Base-by-base conservation (phyloP, 192 early-diverging fungal species). In the Dissophora globulifera region DNA sequence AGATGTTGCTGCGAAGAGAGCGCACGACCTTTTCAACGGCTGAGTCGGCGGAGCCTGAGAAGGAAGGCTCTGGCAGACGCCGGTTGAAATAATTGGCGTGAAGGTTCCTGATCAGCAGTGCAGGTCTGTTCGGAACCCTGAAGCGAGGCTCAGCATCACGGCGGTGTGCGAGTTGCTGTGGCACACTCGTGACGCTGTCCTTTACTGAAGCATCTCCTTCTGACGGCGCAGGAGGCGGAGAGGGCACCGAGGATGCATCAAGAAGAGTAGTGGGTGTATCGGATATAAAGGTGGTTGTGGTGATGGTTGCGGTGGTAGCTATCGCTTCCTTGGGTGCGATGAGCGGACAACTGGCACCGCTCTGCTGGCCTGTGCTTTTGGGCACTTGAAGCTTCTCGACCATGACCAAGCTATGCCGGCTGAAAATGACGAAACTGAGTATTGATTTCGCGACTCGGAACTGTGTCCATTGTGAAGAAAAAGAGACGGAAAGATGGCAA, bases 21-120 rank as follows among this genome's bases (percentile, higher is more conserved):
- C 35, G 51, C 16, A 76, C 32, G 27, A 35, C 35, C 15, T 30
- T 56, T 2, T 40, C 33, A 13, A 55, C 51, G 22, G 45, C 38
- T 1, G 63, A 76, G 13, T 43, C 41, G 10, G 25, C 22, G 16
- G 42, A 22, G 15, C 23, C 27, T 26, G 17, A 32, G n/a, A 52
- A 31, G 11, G 48, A 26, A 3, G 15, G 30, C 8, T 57, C 53
- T 32, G 40, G 27, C 22, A 33, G 16, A 17, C 25, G 53, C 0
- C 32, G 56, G 16, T 50, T 66, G 51, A 76, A 67, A 25, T 76
- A 76, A 52, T 47, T 76, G 29, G 72, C 72, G 35, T 76, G 72
- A 8, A 76, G 50, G 29, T 76, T 76, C 50, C 72, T 76, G 63
- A 76, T 76, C 42, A 76, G 27, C 22, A 62, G 72, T 1, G 62